These are phyloP conservation scores for Wickerhamiella australiensis DNA, from an alignment of 805 yeast genomes.

Conservation along the genomic window DNA sequence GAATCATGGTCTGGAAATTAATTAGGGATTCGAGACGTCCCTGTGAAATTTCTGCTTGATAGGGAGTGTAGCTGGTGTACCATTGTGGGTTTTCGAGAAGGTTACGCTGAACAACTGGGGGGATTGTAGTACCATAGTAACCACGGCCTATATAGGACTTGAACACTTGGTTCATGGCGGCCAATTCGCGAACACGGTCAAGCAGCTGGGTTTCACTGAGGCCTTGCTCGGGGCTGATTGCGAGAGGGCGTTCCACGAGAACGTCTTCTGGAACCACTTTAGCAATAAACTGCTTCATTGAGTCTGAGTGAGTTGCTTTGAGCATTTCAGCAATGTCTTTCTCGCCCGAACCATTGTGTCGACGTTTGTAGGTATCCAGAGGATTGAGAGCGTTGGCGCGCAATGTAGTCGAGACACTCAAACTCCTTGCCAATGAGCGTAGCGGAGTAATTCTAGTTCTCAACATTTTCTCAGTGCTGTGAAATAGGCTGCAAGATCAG, in stretches of 20 bases:
- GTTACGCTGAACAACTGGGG: slow-evolving; percentile 88
- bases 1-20: slow-evolving; percentile 83
- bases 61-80: slow-evolving; percentile 98
- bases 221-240: slow-evolving; percentile 59
- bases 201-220: slow-evolving; percentile 73
- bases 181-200: slow-evolving; percentile 52
- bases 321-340: slow-evolving; percentile 56
- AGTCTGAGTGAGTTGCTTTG: slow-evolving; percentile 45
- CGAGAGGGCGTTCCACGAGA: slow-evolving; percentile 52
- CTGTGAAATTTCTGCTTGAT: slow-evolving; percentile 96
- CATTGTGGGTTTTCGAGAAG: slow-evolving; percentile 89
- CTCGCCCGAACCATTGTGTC: slow-evolving; percentile 80
- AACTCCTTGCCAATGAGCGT: slow-evolving; percentile 1
- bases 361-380: slow-evolving; percentile 74
- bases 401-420: slow-evolving; percentile 3
- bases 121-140: slow-evolving; percentile 78
- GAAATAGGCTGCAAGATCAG: neutral
- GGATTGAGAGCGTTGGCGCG: slow-evolving; percentile 23
- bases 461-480: neutral
- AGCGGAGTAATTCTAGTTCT: slow-evolving; percentile 4
- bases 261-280: slow-evolving; percentile 70
- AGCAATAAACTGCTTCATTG: slow-evolving; percentile 57
- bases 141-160: slow-evolving; percentile 87
- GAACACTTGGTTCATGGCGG: slow-evolving; percentile 59
- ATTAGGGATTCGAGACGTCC: slow-evolving; percentile 85